phyloP scores from a whole-genome alignment of 148 eudicot species.

The Polygonum aviculare region DNA sequence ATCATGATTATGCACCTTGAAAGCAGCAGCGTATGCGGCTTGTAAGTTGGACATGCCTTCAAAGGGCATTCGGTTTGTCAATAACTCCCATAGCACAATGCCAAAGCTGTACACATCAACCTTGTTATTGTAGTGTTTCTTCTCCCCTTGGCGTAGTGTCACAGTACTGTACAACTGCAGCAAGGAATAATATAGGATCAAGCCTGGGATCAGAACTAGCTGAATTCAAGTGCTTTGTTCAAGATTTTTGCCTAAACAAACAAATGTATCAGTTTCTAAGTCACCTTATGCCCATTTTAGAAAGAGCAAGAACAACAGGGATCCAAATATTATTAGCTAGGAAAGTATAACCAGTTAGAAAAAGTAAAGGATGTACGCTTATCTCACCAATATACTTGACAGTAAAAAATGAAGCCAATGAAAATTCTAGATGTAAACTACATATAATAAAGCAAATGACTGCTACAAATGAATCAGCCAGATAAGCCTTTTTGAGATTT shows the following conservation, averaged over 20 bases:
- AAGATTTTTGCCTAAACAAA: too few relatives aligned
- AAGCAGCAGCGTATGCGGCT: slow-evolving; percentile 99
- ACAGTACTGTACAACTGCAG: slow-evolving; percentile 92
- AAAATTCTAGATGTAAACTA: background rate
- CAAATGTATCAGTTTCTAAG: background rate
- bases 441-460: background rate
- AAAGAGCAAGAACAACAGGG: background rate
- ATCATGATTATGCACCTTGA: slow-evolving; percentile 38
- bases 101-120: slow-evolving; percentile 98
- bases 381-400: background rate
- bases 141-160: slow-evolving; percentile 91
- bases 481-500: background rate
- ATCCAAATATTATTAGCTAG: background rate
- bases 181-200: background rate
- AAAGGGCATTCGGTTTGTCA: slow-evolving; percentile 91
- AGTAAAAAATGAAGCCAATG: background rate
- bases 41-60: slow-evolving; percentile 99
- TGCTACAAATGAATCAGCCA: background rate
- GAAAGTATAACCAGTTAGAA: background rate
- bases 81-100: slow-evolving; percentile 83
- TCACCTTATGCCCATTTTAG: background rate
- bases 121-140: slow-evolving; percentile 95
- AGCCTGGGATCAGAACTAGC: background rate
- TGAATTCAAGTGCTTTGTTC: background rate
- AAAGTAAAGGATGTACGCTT: background rate